A percentile compares a stretch with the other conserved stretches of the same genome.
Conservation (phyloP, 768 basidiomycete species). For the Megacollybia marginata region DNA sequence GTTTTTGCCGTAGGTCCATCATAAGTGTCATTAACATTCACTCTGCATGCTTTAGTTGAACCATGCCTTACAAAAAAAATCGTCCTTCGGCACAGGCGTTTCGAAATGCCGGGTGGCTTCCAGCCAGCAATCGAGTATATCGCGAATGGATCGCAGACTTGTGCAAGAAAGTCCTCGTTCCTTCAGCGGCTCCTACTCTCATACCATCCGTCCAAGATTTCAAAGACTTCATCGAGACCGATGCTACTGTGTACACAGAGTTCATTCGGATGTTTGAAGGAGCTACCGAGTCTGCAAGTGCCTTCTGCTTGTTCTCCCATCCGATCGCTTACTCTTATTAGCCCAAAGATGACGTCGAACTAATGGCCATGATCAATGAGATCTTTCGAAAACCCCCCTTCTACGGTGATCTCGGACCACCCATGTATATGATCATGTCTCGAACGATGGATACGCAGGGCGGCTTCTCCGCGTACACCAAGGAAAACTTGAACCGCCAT, state of each 20-base stretch:
- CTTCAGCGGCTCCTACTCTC: not conserved
- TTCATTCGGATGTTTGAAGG: slow-evolving; percentile 1
- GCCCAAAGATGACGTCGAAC: no score
- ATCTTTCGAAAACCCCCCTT: no score
- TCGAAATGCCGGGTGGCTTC: not conserved
- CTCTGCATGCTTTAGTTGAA: no score
- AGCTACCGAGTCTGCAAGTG: not conserved
- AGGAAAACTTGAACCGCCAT: not conserved
- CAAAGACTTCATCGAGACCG: not conserved
- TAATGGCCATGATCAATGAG: no score
- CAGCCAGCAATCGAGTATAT: not conserved
- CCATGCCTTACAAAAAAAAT: no score
- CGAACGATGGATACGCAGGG: not conserved
- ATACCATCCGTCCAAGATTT: not conserved
- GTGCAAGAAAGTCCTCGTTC: not conserved
- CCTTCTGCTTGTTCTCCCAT: no score
- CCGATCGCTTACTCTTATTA: no score
- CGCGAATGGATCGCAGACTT: not conserved
- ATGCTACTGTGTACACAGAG: slow-evolving; percentile 1
- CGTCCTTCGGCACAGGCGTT: no score
- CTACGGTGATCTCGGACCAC: no score
- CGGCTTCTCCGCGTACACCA: not conserved
- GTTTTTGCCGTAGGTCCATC: no score
- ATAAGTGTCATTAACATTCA: no score
- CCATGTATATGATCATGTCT: no score